phyloP scores from a whole-genome alignment of 768 basidiomycete species.

The Hygrocybe punicea region DNA sequence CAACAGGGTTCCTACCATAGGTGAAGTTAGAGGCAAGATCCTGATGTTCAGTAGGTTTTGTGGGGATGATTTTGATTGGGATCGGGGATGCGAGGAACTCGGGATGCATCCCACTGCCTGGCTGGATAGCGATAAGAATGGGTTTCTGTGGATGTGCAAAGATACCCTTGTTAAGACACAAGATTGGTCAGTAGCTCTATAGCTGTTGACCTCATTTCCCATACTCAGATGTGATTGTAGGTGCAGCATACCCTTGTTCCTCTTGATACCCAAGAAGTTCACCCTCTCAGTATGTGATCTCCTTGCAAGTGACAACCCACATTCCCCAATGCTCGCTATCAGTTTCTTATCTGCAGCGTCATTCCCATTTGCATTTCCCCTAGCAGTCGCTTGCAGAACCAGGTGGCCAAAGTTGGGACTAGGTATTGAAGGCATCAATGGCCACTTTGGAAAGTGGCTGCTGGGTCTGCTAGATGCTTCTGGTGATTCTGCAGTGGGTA shows the following conservation, averaged over 20 bases:
- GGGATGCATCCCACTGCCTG: conserved; percentile 86
- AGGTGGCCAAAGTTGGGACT: conserved; percentile 75
- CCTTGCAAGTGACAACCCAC: conserved; percentile 35
- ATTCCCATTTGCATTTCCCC: conserved; percentile 77
- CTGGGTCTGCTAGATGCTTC: conserved; percentile 46
- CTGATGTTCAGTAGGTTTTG: conserved; percentile 87
- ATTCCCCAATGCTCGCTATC: conserved; percentile 57
- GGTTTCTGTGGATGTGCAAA: conserved; percentile 78
- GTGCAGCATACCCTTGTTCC: conserved; percentile 78
- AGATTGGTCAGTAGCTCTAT: conserved; percentile 61
- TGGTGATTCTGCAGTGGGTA: too few relatives aligned
- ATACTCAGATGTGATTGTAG: conserved; percentile 34
- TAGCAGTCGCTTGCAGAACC: conserved; percentile 73
- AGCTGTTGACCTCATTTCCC: neutral
- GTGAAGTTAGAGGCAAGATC: conserved; percentile 81
- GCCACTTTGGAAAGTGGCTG: conserved; percentile 68
- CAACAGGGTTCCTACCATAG: conserved; percentile 74
- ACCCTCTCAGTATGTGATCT: conserved; percentile 54
- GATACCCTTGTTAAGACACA: conserved; percentile 69
- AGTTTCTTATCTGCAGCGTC: conserved; percentile 79
- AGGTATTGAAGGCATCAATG: conserved; percentile 86
- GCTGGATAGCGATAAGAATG: conserved; percentile 73
- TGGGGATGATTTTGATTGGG: conserved; percentile 64
- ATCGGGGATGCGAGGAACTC: conserved; percentile 60
- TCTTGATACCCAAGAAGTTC: conserved; percentile 82